Evolutionary conservation across 306 rosid species (phyloP).

Genomic region (Sicyos baderoa): DNA sequence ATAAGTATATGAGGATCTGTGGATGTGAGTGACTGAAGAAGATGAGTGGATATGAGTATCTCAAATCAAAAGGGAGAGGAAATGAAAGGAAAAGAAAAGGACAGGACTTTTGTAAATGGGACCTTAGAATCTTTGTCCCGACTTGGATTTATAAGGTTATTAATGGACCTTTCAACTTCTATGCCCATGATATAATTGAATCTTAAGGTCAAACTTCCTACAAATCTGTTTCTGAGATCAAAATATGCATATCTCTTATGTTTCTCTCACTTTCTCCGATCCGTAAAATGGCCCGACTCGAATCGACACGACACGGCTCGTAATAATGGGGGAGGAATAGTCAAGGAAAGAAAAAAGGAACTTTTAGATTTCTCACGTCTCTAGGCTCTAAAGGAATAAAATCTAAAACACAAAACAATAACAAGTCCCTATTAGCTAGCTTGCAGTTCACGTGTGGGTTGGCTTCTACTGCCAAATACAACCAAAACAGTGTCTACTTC

Average conservation of each 20-base stretch:
- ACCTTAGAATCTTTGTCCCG: constrained; percentile 18
- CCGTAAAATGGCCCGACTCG: not conserved
- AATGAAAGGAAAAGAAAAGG: constrained; percentile 6
- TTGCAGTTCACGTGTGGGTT: constrained; percentile 28
- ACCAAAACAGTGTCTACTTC: constrained; percentile 27
- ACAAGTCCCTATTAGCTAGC: constrained; percentile 16
- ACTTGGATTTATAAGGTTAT: constrained; percentile 18
- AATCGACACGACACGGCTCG: not conserved
- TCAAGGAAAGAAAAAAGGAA: constrained; percentile 14
- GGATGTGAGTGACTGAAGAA: constrained; percentile 1
- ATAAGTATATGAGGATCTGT: constrained; percentile 14
- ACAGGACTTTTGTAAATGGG: constrained; percentile 15
- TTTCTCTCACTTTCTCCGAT: constrained; percentile 12
- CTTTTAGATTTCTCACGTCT: constrained; percentile 14
- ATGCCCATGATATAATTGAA: constrained; percentile 8
- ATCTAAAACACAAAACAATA: constrained; percentile 20
- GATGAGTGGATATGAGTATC: constrained; percentile 14
- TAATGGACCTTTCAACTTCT: constrained; percentile 16
- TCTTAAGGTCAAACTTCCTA: constrained; percentile 1
- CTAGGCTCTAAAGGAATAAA: constrained; percentile 19
- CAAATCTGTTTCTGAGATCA: constrained; percentile 9
- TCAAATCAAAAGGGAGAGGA: not conserved
- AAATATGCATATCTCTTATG: constrained; percentile 15
- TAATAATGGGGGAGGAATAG: constrained; percentile 18
- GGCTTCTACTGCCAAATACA: constrained; percentile 22